Evolutionary conservation across 768 basidiomycete genomes (phyloP).

Genomic region (Leccinum boreale): DNA sequence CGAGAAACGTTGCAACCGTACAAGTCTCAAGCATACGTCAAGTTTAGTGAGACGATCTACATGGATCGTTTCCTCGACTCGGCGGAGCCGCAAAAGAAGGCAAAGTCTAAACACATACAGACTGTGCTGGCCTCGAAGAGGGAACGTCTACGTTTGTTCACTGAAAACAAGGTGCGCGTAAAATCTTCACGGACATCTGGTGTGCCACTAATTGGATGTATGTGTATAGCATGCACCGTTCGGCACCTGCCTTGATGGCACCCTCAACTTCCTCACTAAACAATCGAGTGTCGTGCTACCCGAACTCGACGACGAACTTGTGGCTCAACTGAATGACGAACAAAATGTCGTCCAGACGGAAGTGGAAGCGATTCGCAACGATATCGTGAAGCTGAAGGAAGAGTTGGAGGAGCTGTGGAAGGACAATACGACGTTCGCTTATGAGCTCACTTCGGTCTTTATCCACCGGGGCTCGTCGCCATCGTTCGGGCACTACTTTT

Average conservation of each 20-base stretch:
- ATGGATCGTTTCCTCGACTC: constrained; percentile 91
- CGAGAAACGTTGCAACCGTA: constrained; percentile 86
- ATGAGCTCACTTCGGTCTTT: constrained; percentile 92
- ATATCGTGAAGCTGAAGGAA: constrained; percentile 54
- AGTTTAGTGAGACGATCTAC: constrained; percentile 80
- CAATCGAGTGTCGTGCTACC: constrained; percentile 43
- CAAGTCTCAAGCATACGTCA: constrained; percentile 95
- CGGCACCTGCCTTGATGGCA: constrained; percentile 50
- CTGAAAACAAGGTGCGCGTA: constrained; percentile 64
- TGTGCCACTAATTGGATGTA: background rate
- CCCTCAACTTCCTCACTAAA: constrained; percentile 55
- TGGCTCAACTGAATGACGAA: constrained; percentile 52
- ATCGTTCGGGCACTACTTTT: constrained; percentile 93
- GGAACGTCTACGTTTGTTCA: constrained; percentile 64
- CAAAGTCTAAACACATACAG: constrained; percentile 67
- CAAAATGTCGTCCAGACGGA: constrained; percentile 50
- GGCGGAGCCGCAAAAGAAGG: constrained; percentile 68
- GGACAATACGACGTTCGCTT: constrained; percentile 61
- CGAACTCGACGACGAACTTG: constrained; percentile 60
- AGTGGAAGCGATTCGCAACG: constrained; percentile 51
- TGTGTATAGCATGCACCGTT: constrained; percentile 61
- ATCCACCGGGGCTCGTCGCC: constrained; percentile 89
- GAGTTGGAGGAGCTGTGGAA: constrained; percentile 76
- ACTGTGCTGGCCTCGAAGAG: constrained; percentile 58
- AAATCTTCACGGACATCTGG: background rate